These are phyloP conservation scores for Zymoseptoria pseudotritici DNA, from an alignment of 2,329 filamentous ascomycete species.

Conservation along the genomic window DNA sequence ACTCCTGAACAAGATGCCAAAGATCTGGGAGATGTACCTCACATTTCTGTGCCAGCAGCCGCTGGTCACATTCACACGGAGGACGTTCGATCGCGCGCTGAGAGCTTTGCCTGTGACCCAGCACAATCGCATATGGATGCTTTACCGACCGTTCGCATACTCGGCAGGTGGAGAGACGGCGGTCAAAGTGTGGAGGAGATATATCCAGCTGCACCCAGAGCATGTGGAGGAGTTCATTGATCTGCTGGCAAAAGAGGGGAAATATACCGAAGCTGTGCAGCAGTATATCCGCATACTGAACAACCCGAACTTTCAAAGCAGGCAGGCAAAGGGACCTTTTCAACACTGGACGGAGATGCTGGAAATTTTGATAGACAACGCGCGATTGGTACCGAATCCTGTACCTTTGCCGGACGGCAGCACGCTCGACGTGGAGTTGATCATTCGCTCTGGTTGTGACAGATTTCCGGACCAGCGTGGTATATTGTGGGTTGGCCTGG, in stretches of 20 bases:
- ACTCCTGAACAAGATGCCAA: slow-evolving; percentile 96
- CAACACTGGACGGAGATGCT: slow-evolving; percentile 98
- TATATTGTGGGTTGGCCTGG: slow-evolving; percentile 88
- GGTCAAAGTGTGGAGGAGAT: slow-evolving; percentile 86
- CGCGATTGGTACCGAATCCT: slow-evolving; percentile 50
- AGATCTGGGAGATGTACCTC: slow-evolving; percentile 97
- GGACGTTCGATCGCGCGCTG: slow-evolving; percentile 85
- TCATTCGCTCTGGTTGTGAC: slow-evolving; percentile 84
- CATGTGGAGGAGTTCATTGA: slow-evolving; percentile 94
- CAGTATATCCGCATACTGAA: slow-evolving; percentile 89
- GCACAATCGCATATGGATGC: slow-evolving; percentile 88
- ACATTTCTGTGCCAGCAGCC: slow-evolving; percentile 84
- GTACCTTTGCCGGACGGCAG: slow-evolving; percentile 73
- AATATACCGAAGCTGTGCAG: slow-evolving; percentile 85
- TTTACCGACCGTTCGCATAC: slow-evolving; percentile 85
- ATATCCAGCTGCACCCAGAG: slow-evolving; percentile 95
- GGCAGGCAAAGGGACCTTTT: slow-evolving; percentile 88
- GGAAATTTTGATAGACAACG: slow-evolving; percentile 84
- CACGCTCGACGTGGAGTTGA: slow-evolving; percentile 83
- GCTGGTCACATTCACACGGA: slow-evolving; percentile 76
- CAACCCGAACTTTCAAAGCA: slow-evolving; percentile 83
- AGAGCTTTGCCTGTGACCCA: slow-evolving; percentile 89
- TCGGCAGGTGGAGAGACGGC: slow-evolving; percentile 85
- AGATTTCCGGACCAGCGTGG: slow-evolving; percentile 90
- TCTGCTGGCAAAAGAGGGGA: slow-evolving; percentile 68